These are phyloP conservation scores for Skeletonema costatum DNA, from an alignment of 108 stramenopile species.

Conservation along the genomic window DNA sequence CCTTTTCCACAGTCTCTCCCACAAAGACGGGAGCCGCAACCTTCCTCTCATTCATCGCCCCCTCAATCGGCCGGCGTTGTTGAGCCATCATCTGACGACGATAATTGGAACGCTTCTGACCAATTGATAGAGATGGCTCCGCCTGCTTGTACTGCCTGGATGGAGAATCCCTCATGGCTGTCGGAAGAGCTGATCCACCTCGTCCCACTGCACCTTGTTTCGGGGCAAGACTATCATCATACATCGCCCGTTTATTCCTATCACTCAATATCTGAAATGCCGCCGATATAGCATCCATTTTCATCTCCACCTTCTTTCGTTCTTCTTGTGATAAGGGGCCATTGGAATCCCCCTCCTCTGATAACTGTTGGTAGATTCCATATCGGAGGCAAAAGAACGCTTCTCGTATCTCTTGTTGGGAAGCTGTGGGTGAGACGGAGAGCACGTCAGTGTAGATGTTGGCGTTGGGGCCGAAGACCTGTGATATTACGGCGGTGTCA, in stretches of 20 bases:
- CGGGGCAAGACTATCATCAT: constrained; percentile 12
- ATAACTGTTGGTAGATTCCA: constrained; percentile 25
- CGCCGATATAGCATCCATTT: constrained; percentile 38
- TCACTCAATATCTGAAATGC: constrained; percentile 41
- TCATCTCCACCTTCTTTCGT: constrained; percentile 16
- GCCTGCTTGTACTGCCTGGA: neutral
- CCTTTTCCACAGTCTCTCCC: neutral
- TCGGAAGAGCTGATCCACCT: neutral
- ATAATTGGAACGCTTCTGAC: neutral
- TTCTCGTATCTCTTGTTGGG: constrained; percentile 56
- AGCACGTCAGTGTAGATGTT: constrained; percentile 51
- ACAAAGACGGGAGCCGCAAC: neutral
- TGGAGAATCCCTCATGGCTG: neutral
- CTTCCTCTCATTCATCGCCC: neutral
- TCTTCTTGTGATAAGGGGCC: constrained; percentile 7
- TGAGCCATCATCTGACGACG: neutral
- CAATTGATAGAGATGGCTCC: neutral
- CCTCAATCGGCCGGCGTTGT: neutral
- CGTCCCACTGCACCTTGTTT: neutral
- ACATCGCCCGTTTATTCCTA: constrained; percentile 5
- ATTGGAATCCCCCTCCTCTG: neutral
- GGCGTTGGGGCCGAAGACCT: constrained; percentile 45
- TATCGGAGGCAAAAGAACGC: constrained; percentile 68
- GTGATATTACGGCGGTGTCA: constrained; percentile 9
- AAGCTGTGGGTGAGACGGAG: constrained; percentile 31